phyloP scores from a whole-genome alignment of 805 yeast genomes.

The Grigorovia humatica region DNA sequence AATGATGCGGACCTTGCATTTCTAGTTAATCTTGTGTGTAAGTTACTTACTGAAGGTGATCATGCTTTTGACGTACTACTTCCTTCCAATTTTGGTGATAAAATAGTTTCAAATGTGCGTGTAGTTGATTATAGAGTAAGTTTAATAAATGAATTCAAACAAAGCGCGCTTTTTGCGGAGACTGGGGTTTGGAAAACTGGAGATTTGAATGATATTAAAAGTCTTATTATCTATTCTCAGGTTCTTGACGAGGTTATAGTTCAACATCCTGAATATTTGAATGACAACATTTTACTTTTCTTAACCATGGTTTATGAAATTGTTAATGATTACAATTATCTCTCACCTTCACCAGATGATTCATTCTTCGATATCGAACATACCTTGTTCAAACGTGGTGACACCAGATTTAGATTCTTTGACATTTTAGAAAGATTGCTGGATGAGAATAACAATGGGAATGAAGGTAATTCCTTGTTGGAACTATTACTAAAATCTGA shows the following conservation, averaged over 20 bases:
- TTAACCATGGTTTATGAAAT: conserved; percentile 31
- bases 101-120: too few species aligned
- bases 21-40: too few species aligned
- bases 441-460: not conserved
- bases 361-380: conserved; percentile 9
- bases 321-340: conserved; percentile 31
- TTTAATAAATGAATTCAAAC: too few species aligned
- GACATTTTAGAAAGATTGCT: not conserved
- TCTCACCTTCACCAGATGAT: conserved; percentile 18
- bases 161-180: too few species aligned
- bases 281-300: conserved; percentile 13
- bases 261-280: conserved; percentile 7
- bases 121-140: too few species aligned
- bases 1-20: too few species aligned
- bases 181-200: conserved; percentile 1
- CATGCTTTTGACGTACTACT: conserved; percentile 7
- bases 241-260: conserved; percentile 18
- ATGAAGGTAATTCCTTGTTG: not conserved
- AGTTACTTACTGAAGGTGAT: too few species aligned
- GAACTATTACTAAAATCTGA: not conserved
- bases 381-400: conserved; percentile 12
- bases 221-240: conserved; percentile 16
- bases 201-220: conserved; percentile 8
- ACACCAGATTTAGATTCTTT: not conserved
- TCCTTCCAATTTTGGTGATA: conserved; percentile 1